phyloP scores from a whole-genome alignment of 2,329 filamentous ascomycete species.

The Hirsutella thompsonii region DNA sequence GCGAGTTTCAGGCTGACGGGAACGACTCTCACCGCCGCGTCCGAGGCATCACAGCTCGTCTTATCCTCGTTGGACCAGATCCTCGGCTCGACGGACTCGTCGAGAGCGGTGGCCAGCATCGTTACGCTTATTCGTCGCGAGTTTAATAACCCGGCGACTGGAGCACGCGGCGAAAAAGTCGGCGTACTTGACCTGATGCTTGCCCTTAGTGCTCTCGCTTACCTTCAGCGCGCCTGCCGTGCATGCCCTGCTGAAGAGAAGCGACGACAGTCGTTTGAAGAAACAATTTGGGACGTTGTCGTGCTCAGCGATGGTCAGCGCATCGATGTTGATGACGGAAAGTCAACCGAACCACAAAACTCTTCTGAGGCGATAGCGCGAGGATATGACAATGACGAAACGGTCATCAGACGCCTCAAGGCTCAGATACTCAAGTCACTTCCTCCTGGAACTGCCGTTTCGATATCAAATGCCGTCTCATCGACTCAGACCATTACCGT shows the following conservation, averaged over 20 bases:
- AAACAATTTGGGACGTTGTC: constrained; percentile 54
- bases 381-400: constrained; percentile 23
- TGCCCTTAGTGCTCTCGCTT: constrained; percentile 47
- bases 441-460: constrained; percentile 42
- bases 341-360: constrained; percentile 4
- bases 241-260: constrained; percentile 36
- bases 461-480: constrained; percentile 44
- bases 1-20: constrained; percentile 46
- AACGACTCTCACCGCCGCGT: constrained; percentile 39
- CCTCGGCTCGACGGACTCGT: constrained; percentile 57
- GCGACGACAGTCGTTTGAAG: constrained; percentile 33
- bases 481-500: constrained; percentile 53
- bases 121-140: constrained; percentile 50
- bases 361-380: background rate
- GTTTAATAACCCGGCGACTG: constrained; percentile 50
- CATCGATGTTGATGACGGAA: constrained; percentile 34
- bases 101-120: constrained; percentile 53
- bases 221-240: constrained; percentile 45
- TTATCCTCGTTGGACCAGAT: constrained; percentile 49
- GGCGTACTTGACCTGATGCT: constrained; percentile 48
- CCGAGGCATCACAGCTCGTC: constrained; percentile 43
- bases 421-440: constrained; percentile 42
- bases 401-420: constrained; percentile 29
- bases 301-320: constrained; percentile 45
- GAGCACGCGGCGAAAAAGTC: constrained; percentile 43